Evolutionary conservation across 176 grass and related monocot genomes (phyloP), one percentile per base, ranked within the genome.

Genomic region (Phyllostachys edulis): DNA sequence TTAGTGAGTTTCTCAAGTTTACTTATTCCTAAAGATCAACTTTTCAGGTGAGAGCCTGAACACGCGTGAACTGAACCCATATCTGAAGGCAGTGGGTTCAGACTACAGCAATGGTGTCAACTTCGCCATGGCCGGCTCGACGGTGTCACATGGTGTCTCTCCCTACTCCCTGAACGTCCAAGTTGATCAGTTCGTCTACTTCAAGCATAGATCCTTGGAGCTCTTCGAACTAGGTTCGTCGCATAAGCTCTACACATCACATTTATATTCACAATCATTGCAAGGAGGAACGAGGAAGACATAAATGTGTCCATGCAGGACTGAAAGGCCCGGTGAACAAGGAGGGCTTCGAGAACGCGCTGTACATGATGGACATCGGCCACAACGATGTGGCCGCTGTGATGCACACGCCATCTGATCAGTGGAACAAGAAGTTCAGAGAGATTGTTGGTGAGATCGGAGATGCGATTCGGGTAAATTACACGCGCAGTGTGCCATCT

Each of bases 101-200:
- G 85, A 98, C 79, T 98, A 94, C 86, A 93, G 82, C 79, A 94
- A 94, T 50, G 95, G 95, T 5, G 92, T 82, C 52, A 94, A 98
- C 75, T 98, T 98, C 11, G 95, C 95, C 21, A 88, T 98, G 75
- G 77, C 87, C 0, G 95, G 95, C 59, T 89, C 92, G 0, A 90
- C 82, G 6, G 86, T 79, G 26, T 45, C 71, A 0, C 92, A 92
- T 5, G 82, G 83, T 7, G 67, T 79, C 63, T 75, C 85, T 37
- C 45, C 79, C 44, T 98, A 91, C 69, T 88, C 92, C 42, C 50
- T 93, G 67, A 83, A 91, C 42, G 88, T 94, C 66, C 95, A 98
- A 82, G 54, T 94, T 9, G 77, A 88, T 37, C 95, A 98, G 82
- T 98, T 98, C 36, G 70, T 94, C 41, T 94, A 89, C 79, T 98